phyloP scores from a whole-genome alignment of 495 filamentous ascomycete genomes.

The Neurospora sp. region DNA sequence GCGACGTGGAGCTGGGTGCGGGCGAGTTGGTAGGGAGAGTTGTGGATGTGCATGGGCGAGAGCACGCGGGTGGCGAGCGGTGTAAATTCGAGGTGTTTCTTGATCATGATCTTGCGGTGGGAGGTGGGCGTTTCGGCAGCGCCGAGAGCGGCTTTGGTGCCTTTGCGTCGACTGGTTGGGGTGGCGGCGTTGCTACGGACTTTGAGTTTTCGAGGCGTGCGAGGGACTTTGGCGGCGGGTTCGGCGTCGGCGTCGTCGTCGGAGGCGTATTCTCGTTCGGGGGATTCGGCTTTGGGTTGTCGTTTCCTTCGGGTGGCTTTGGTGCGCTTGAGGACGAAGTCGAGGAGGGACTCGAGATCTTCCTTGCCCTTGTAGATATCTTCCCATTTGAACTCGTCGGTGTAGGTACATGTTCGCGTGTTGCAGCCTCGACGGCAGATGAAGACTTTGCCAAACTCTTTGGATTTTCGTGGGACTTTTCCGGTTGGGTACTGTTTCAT shows the following conservation, averaged over 20 bases:
- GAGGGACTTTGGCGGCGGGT: conserved; percentile 17
- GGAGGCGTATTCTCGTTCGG: conserved; percentile 39
- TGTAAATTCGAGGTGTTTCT: conserved; percentile 90
- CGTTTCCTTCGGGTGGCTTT: conserved; percentile 55
- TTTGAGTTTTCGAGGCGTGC: conserved; percentile 30
- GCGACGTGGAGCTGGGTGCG: conserved; percentile 87
- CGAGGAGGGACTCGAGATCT: conserved; percentile 52
- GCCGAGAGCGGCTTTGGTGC: conserved; percentile 25
- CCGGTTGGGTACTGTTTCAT: conserved; percentile 61
- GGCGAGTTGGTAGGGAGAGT: conserved; percentile 85
- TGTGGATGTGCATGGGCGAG: conserved; percentile 62
- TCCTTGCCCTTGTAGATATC: conserved; percentile 59
- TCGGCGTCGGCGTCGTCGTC: conserved; percentile 37
- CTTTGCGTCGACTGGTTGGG: conserved; percentile 31
- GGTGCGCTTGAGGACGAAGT: conserved; percentile 59
- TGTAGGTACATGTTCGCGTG: conserved; percentile 79
- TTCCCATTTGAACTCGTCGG: conserved; percentile 88
- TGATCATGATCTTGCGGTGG: conserved; percentile 61
- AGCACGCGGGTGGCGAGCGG: conserved; percentile 82
- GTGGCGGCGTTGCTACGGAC: conserved; percentile 15
- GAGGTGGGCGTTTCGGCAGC: conserved; percentile 55
- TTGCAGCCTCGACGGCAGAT: conserved; percentile 85
- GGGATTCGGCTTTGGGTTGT: conserved; percentile 13
- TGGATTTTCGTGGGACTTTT: conserved; percentile 58
- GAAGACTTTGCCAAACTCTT: conserved; percentile 79